A percentile compares a stretch with the other conserved stretches of the same genome.
phyloP scores from a whole-genome alignment of 73 alveolate genomes.

The Paramecium tetraurelia region DNA sequence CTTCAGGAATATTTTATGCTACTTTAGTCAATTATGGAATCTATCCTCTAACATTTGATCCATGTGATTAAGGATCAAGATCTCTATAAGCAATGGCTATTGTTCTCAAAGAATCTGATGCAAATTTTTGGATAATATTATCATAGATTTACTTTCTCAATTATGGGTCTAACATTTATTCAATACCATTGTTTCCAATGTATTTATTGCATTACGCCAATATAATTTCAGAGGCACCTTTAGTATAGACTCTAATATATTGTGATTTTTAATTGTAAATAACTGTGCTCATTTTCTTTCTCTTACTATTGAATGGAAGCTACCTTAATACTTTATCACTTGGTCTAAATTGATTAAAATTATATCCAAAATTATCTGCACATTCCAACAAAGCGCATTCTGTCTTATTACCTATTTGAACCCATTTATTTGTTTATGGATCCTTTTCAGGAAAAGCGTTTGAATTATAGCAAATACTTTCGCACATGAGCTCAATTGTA shows the following conservation, averaged over 20 bases:
- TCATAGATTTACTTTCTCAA: slow-evolving; percentile 58
- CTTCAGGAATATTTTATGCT: slow-evolving; percentile 24
- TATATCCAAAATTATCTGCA: slow-evolving; percentile 57
- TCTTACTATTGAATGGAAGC: slow-evolving; percentile 89
- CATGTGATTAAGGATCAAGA: slow-evolving; percentile 40
- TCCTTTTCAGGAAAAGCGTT: slow-evolving; percentile 60
- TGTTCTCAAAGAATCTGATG: slow-evolving; percentile 81
- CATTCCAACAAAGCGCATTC: slow-evolving; percentile 71
- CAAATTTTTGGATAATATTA: slow-evolving; percentile 75
- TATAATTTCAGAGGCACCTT: slow-evolving; percentile 92
- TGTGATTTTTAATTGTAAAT: slow-evolving; percentile 68
- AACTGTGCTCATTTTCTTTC: slow-evolving; percentile 93
- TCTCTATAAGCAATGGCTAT: slow-evolving; percentile 83
- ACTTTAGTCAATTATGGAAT: neutral
- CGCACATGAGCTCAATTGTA: slow-evolving; percentile 49
- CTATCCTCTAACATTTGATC: neutral
- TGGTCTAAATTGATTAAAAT: slow-evolving; percentile 38
- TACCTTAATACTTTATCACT: slow-evolving; percentile 21
- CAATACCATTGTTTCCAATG: slow-evolving; percentile 70
- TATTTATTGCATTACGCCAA: slow-evolving; percentile 68
- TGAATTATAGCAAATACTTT: slow-evolving; percentile 53
- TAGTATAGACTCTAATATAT: slow-evolving; percentile 69
- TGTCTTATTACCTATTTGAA: slow-evolving; percentile 75
- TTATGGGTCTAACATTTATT: slow-evolving; percentile 39
- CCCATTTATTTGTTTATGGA: slow-evolving; percentile 53